Evolutionary conservation across 2,329 filamentous ascomycete genomes (phyloP), one percentile per base, ranked within the genome.

Genomic region (Whalleya microplaca): DNA sequence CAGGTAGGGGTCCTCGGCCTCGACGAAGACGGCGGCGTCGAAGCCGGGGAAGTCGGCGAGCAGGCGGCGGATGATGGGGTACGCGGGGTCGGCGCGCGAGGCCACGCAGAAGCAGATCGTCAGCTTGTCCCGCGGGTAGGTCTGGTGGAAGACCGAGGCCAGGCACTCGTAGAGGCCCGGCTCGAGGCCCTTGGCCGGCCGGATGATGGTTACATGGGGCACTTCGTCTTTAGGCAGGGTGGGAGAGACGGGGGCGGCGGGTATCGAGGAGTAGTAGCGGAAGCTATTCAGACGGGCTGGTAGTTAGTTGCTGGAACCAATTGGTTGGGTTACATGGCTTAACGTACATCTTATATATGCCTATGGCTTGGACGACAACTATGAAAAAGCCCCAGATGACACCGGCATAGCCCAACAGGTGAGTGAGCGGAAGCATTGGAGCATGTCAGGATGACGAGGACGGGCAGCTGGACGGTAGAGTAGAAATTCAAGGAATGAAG

Each of bases 151-250:
- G 1, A 89, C 91, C 4, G 93, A 89, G 27, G 90, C 89, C 41
- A 99, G 87, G 69, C 95, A 98, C 69, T 96, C 91, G 80, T 96
- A 96, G 21, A 98, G 85, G 62, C 87, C 85, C 3, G 92, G 90
- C 72, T 98, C 95, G 53, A 96, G 81, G 58, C 93, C 95, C 75
- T 97, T 98, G 63, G 96, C 88, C 0, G 95, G 96, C 2, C 95
- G 90, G 64, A 99, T 92, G 58, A 96, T 83, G 29, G 95, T 98
- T 67, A 99, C 83, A 76, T 91, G 87, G 16, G 93, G 94, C 2
- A 92, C 79, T 41, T 86, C 76, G 63, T 82, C 71, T 41, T 75
- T 68, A 3, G 75, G 73, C 1, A 87, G 74, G 0, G 72, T 72
- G 1, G 84, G 75, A 2, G 84, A 85, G 16, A 82, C 70, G 4